These are phyloP conservation scores for Claviceps sp. DNA, from an alignment of 2,329 filamentous ascomycete genomes.

Conservation along the genomic window DNA sequence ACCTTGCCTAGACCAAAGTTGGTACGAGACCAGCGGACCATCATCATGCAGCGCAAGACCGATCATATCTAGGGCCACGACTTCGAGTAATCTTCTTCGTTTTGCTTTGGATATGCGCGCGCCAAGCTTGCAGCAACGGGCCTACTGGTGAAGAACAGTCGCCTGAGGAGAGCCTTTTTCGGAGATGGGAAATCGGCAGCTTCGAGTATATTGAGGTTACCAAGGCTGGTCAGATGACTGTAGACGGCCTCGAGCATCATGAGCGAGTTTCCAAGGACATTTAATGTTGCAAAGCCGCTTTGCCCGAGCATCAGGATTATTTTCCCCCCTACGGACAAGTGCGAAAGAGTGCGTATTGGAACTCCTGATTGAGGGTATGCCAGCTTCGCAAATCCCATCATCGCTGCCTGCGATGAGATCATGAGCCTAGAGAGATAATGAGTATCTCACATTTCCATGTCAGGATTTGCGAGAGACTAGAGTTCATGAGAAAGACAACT, in stretches of 20 bases:
- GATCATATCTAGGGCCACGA: slow-evolving; percentile 14
- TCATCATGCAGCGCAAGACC: slow-evolving; percentile 4
- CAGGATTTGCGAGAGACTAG: too few species aligned
- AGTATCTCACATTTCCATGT: too few species aligned
- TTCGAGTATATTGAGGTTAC: slow-evolving; percentile 2
- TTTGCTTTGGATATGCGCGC: slow-evolving; percentile 10
- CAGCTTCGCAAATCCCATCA: slow-evolving; percentile 7
- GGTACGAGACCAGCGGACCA: too few species aligned
- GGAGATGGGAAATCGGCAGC: slow-evolving; percentile 6
- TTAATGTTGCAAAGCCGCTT: slow-evolving; percentile 9
- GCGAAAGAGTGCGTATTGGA: slow-evolving; percentile 4
- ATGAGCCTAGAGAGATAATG: not conserved
- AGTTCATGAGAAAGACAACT: too few species aligned
- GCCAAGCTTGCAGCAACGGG: slow-evolving; percentile 5
- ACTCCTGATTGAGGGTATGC: slow-evolving; percentile 5
- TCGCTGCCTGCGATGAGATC: slow-evolving; percentile 7
- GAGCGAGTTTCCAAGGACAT: slow-evolving; percentile 7
- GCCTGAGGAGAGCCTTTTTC: not conserved
- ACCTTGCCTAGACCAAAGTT: slow-evolving; percentile 2
- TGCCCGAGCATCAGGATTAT: slow-evolving; percentile 7
- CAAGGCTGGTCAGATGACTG: slow-evolving; percentile 6
- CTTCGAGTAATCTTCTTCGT: slow-evolving; percentile 7
- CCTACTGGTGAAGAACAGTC: not conserved
- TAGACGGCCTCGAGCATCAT: slow-evolving; percentile 4
- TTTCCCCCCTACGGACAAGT: slow-evolving; percentile 2